Evolutionary conservation across 208 protist species (phyloP), one percentile per base, ranked within the genome.

Genomic region (Trypanosoma congolense): DNA sequence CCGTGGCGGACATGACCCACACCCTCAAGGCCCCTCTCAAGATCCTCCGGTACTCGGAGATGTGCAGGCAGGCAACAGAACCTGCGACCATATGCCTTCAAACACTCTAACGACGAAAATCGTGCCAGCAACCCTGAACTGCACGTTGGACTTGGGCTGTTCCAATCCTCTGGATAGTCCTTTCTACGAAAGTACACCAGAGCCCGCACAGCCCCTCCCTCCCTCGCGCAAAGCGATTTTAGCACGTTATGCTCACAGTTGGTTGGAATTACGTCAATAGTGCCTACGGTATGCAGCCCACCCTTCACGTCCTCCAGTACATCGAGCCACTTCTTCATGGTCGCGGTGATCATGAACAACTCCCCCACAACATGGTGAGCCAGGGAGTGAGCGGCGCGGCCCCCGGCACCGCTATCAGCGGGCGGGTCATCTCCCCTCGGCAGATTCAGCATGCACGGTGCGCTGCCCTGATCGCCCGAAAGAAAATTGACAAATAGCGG

Each of bases 401-500:
- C 25, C 1, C 28, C 21, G 33, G 21, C 21, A 40, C 4, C 14
- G 21, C 41, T 55, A 29, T 19, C 42, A 47, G 22, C 41, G 8
- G 46, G 0, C 31, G 14, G 4, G 21, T 64, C 64, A 46, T 54
- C 46, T 18, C 52, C 65, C 18, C 70, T 59, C 4, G 76, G 73
- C 2, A 69, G 38, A 45, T 86, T 56, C 41, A 83, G 59, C 25
- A 89, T 42, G 50, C 75, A 82, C 1, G 81, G 81, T 14, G 68
- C 80, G 63, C 81, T 83, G 29, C 30, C 50, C 6, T 22, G n/a
- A 51, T 66, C 38, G 19, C 58, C 51, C 4, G 80, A 74, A 1
- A 53, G 47, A 16, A 85, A 64, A 50, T 74, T 80, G 4, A 86
- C 73, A 61, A 84, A 89, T 42, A 85, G 41, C 14, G 81, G 81